A percentile compares a stretch with the other conserved stretches of the same genome.
These are phyloP conservation scores for Yamadazyma olivae DNA, from an alignment of 805 yeast species.

Conservation along the genomic window DNA sequence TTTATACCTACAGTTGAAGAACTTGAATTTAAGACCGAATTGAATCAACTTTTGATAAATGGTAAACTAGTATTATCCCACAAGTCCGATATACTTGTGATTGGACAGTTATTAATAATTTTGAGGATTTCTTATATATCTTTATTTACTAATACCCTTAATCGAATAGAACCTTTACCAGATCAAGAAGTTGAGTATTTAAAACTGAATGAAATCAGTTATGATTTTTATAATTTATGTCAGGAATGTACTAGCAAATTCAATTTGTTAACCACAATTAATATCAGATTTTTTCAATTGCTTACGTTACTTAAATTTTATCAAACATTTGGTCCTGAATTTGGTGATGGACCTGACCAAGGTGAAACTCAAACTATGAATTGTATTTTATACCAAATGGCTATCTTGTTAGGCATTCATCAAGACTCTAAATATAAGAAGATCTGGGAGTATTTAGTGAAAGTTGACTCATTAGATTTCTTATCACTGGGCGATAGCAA, in stretches of 20 bases:
- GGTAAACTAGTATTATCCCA: too few relatives aligned
- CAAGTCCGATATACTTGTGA: conserved; percentile 27
- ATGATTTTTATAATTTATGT: too few relatives aligned
- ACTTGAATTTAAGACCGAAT: conserved; percentile 21
- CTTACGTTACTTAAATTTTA: conserved; percentile 50
- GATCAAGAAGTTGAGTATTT: too few relatives aligned
- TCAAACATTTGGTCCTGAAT: conserved; percentile 47
- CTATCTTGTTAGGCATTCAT: conserved; percentile 61
- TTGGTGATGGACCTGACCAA: conserved; percentile 56
- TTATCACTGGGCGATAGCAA: too few relatives aligned
- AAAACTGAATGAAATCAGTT: too few relatives aligned
- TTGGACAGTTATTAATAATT: conserved; percentile 30
- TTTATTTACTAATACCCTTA: conserved; percentile 29
- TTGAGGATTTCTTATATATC: conserved; percentile 36
- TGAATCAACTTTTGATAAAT: too few relatives aligned
- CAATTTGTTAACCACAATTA: conserved; percentile 33
- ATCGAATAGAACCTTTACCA: too few relatives aligned
- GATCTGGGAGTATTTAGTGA: too few relatives aligned
- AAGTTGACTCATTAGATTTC: too few relatives aligned
- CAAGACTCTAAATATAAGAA: too few relatives aligned
- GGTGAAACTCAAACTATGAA: conserved; percentile 54
- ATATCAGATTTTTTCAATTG: conserved; percentile 54
- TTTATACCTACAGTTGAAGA: conserved; percentile 46
- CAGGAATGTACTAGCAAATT: conserved; percentile 33
- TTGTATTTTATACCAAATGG: too few relatives aligned